Conservation (phyloP, 140 eudicot species). For the Senecio squalidus region DNA sequence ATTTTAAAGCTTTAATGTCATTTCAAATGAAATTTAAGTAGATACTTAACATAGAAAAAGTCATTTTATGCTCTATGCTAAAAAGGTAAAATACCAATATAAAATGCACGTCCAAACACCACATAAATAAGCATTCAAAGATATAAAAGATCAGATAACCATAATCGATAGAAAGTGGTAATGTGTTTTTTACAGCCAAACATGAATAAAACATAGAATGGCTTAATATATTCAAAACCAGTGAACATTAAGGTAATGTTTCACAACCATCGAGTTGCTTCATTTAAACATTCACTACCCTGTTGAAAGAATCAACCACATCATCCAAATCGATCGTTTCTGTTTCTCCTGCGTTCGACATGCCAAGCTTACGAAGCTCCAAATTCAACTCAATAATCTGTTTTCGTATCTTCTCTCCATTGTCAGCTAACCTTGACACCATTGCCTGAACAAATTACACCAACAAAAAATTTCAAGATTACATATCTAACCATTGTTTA, state of each 20-base stretch:
- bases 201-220: neutral
- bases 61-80: no score
- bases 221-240: neutral
- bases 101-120: neutral
- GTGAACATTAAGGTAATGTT: neutral
- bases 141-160: neutral
- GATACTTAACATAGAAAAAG: no score
- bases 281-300: conserved; percentile 35
- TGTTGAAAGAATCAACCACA: conserved; percentile 28
- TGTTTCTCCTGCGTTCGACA: conserved; percentile 18
- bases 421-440: conserved; percentile 63
- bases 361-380: conserved; percentile 48
- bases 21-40: no score
- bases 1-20: no score
- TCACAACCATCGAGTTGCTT: neutral
- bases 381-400: conserved; percentile 53
- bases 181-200: conserved; percentile 3
- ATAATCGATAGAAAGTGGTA: neutral
- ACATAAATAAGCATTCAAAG: neutral
- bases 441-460: conserved; percentile 40
- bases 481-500: neutral
- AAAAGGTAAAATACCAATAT: no score
- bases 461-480: neutral
- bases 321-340: conserved; percentile 46
- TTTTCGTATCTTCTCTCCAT: conserved; percentile 63